These are phyloP conservation scores for Cyclospora cayetanensis DNA, from an alignment of 169 alveolate genomes.

Conservation along the genomic window DNA sequence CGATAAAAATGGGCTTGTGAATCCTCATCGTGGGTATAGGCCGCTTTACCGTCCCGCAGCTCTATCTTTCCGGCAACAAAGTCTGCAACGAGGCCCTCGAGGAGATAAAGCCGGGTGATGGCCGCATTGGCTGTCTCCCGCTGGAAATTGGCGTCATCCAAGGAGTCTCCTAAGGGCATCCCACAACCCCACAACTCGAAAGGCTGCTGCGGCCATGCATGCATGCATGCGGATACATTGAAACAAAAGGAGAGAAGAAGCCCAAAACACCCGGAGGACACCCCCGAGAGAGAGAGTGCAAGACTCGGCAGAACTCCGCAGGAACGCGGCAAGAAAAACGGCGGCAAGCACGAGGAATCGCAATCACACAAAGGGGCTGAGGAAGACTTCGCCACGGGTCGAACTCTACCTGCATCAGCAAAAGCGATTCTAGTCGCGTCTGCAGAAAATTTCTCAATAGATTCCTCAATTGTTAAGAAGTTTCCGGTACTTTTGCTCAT, in stretches of 20 bases:
- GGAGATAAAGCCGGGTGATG: conserved; percentile 85
- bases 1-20: conserved; percentile 17
- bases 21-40: not conserved
- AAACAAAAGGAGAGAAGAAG: too few species aligned
- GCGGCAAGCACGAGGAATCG: too few species aligned
- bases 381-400: too few species aligned
- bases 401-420: conserved; percentile 99
- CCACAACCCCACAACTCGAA: too few species aligned
- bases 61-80: conserved; percentile 60
- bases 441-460: conserved; percentile 93
- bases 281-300: too few species aligned
- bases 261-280: too few species aligned
- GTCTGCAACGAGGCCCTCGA: conserved; percentile 85
- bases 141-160: conserved; percentile 76
- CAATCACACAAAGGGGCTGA: too few species aligned
- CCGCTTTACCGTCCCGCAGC: conserved; percentile 25
- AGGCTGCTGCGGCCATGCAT: too few species aligned
- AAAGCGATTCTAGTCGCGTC: conserved; percentile 98
- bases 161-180: conserved; percentile 68
- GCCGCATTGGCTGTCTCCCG: conserved; percentile 86
- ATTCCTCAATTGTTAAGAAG: conserved; percentile 95
- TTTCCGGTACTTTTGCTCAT: conserved; percentile 98
- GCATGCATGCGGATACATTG: too few species aligned
- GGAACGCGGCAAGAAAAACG: too few species aligned
- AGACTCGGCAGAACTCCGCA: too few species aligned